Conservation (phyloP, 208 protist genomes). For the Leishmania tarentolae region DNA sequence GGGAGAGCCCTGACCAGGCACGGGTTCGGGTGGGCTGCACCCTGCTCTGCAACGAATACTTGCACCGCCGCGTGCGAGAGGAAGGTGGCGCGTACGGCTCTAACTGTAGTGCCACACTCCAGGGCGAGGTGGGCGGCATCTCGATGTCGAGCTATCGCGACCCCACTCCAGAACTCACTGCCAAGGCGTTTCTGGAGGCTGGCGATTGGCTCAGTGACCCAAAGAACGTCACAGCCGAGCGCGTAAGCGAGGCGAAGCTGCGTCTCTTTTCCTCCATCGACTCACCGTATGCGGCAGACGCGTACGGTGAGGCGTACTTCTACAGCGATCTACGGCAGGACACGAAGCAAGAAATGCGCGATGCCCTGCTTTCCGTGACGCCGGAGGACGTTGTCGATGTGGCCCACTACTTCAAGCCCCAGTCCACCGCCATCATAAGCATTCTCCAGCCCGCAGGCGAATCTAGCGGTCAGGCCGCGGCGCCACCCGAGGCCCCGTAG, state of each 20-base stretch:
- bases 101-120: conserved; percentile 58
- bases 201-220: conserved; percentile 62
- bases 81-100: conserved; percentile 92
- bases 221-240: conserved; percentile 58
- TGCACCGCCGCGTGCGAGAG: conserved; percentile 90
- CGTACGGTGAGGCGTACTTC: conserved; percentile 83
- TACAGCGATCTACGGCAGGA: conserved; percentile 68
- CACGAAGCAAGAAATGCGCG: conserved; percentile 80
- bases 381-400: conserved; percentile 60
- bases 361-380: conserved; percentile 68
- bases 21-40: conserved; percentile 75
- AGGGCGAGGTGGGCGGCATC: conserved; percentile 76
- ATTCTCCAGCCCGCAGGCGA: conserved; percentile 34
- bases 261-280: conserved; percentile 87
- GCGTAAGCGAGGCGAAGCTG: conserved; percentile 88
- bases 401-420: conserved; percentile 60
- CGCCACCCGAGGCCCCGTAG: neutral
- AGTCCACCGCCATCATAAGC: conserved; percentile 25
- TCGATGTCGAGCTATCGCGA: conserved; percentile 92
- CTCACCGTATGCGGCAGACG: conserved; percentile 84
- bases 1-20: conserved; percentile 66
- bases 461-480: neutral
- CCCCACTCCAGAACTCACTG: conserved; percentile 69
- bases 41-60: conserved; percentile 83
- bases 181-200: conserved; percentile 72